Percentiles rank a stretch among this genome's conserved stretches.
Conservation (phyloP, 306 rosid species). For the Dalbergia oliveri region DNA sequence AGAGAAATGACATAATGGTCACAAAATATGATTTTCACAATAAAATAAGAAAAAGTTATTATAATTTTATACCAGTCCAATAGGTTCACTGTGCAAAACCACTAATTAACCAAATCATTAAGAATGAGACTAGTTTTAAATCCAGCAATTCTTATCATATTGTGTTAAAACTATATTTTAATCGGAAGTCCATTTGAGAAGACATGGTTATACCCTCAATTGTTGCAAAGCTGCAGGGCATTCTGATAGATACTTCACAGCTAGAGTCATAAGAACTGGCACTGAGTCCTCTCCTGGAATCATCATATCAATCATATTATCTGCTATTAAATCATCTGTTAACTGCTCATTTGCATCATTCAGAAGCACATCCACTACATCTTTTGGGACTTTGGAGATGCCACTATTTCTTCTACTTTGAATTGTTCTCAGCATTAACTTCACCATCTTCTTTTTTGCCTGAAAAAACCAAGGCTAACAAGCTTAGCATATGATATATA, state of each 20-base stretch:
- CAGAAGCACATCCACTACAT: constrained; percentile 90
- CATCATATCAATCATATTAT: constrained; percentile 96
- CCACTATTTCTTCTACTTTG: constrained; percentile 62
- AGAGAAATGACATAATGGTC: constrained; percentile 34
- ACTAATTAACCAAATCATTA: constrained; percentile 31
- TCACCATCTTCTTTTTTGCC: constrained; percentile 95
- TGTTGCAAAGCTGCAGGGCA: constrained; percentile 85
- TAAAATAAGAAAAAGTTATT: constrained; percentile 45
- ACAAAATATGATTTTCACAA: constrained; percentile 38
- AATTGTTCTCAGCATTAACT: constrained; percentile 69
- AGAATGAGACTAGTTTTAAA: constrained; percentile 3
- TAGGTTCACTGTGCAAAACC: constrained; percentile 27
- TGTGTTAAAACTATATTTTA: constrained; percentile 1
- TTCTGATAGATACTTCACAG: constrained; percentile 85
- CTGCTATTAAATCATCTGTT: constrained; percentile 86
- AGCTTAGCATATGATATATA: no score
- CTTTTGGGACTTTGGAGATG: constrained; percentile 61
- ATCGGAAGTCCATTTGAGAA: constrained; percentile 3
- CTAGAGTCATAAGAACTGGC: constrained; percentile 90
- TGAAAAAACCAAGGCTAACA: constrained; percentile 49
- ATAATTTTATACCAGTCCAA: constrained; percentile 40
- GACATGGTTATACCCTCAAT: constrained; percentile 63
- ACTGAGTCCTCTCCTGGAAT: constrained; percentile 99
- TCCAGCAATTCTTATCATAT: background rate
- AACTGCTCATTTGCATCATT: constrained; percentile 73